phyloP scores from a whole-genome alignment of 2,329 filamentous ascomycete species.

The Aureobasidium vineae region DNA sequence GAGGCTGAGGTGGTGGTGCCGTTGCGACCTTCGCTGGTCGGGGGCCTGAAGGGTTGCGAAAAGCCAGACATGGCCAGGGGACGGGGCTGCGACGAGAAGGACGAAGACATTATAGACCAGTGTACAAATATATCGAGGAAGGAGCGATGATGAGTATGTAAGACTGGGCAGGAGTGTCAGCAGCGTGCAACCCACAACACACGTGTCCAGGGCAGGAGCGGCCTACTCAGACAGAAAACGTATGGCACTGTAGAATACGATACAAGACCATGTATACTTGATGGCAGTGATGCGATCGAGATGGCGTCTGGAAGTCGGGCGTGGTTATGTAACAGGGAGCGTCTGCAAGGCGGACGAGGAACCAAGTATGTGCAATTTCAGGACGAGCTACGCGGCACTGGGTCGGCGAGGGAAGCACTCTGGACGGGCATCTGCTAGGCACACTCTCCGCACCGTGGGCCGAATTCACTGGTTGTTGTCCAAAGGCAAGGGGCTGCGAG shows the following conservation, averaged over 20 bases:
- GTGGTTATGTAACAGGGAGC: slow-evolving; percentile 25
- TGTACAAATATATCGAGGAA: not conserved
- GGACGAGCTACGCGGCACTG: slow-evolving; percentile 20
- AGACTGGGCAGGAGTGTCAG: slow-evolving; percentile 14
- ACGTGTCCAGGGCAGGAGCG: not conserved
- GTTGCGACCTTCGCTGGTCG: slow-evolving; percentile 24
- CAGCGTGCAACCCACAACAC: not conserved
- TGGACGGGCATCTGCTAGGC: slow-evolving; percentile 15
- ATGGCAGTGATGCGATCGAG: not conserved
- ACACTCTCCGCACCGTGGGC: slow-evolving; percentile 12
- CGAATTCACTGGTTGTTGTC: slow-evolving; percentile 15
- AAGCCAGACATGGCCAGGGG: slow-evolving; percentile 8
- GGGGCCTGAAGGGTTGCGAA: slow-evolving; percentile 12
- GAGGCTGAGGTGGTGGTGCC: not conserved
- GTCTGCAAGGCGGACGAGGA: slow-evolving; percentile 25
- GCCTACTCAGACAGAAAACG: slow-evolving; percentile 2
- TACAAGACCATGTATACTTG: slow-evolving; percentile 16
- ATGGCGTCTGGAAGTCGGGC: slow-evolving; percentile 5
- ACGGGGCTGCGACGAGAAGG: slow-evolving; percentile 18
- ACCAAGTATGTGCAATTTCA: slow-evolving; percentile 28
- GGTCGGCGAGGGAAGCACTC: slow-evolving; percentile 25
- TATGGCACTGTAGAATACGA: slow-evolving; percentile 2
- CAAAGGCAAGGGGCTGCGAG: slow-evolving; percentile 16
- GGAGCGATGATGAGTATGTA: slow-evolving; percentile 9
- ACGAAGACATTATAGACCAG: slow-evolving; percentile 25